Evolutionary conservation across 2,329 filamentous ascomycete genomes (phyloP), one percentile per base, ranked within the genome.

Genomic region (Fonsecaea nubica): DNA sequence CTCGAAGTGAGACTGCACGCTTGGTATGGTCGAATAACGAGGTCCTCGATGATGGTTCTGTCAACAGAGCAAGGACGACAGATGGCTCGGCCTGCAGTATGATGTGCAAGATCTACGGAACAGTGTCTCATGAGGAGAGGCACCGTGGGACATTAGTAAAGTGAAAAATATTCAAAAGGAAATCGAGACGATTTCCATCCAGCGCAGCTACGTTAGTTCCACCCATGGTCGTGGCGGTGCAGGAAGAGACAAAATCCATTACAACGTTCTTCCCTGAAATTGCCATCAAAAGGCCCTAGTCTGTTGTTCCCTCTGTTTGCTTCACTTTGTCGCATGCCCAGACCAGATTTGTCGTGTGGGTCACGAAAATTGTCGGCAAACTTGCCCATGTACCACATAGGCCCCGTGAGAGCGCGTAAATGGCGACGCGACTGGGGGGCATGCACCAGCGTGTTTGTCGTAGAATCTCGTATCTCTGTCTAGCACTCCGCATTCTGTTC

Each of bases 391-490:
- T 36, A 7, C 52, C 12, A 30, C 32, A n/a, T 50, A 12, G 18
- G 33, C 45, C 32, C 32, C 33, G 33, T 25, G 15, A 6, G 25
- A 9, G n/a, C 61, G 61, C 61, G 61, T 63, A 53, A 52, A 58
- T 63, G 42, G 61, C 33, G 33, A 58, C 61, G 53, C 61, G 53
- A 33, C 45, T 30, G 25, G 21, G 25, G 21, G 25, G 25, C 25
- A 3, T 25, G 25, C 3, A 25, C 42, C 10, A 25, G 18, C 45
- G 45, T 21, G 45, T 50, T 6, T 8, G 21, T 9, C 18, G 21
- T 9, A 45, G 57, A 3, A 25, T 21, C 18, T 32, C 18, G 38
- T 25, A 40, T 38, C 33, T 30, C 12, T 15, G 18, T 25, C 25
- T n/a, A n/a, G 21, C 57, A 48, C 36, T 25, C 45, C 21, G 45